Evolutionary conservation across 179 eudicot species (phyloP), one percentile per base, ranked within the genome.

Genomic region (Spergularia azorica): DNA sequence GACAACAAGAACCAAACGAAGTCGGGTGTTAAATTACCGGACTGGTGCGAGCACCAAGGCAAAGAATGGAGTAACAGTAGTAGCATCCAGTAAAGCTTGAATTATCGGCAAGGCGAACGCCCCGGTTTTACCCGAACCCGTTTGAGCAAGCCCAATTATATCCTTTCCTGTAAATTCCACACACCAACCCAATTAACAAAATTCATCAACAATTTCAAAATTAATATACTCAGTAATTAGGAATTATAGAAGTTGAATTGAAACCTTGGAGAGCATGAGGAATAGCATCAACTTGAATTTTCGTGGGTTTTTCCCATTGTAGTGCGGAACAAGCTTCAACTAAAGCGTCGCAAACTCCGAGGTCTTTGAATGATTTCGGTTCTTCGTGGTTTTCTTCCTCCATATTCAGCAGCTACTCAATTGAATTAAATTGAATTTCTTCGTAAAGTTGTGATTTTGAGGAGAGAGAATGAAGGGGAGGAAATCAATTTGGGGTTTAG

Each of bases 41-140:
- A 97, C 93, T 6, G 98, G 98, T 0, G 93, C 88, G 16, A 95
- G 92, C 58, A 95, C 97, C 13, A 94, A 93, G 16, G 87, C 97
- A 41, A 91, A 95, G 77, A 95, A 93, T 0, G 99, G 89, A 10
- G 84, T 87, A 14, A 92, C 91, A 17, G 74, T 13, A 6, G 55
- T 12, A 1, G 87, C 61, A 43, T 91, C 92, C 52, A 91, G 60
- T 56, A 95, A 86, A 5, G 97, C 81, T 78, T 95, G 97, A 36
- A 95, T 83, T 26, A 95, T 93, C 2, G 99, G 99, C 66, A 95
- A 83, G 3, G 92, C 97, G 56, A 95, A 95, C 3, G 99, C 99
- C 21, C 97, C 99, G 17, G 99, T 95, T 84, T 95, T 95, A 54
- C 99, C 99, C 9, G 99, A 95, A 67, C 99, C 99, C 17, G 99